Percentiles rank a stretch among this genome's conserved stretches.
These are phyloP conservation scores for Phycomyces blakesleeanus DNA, from an alignment of 192 early-diverging fungal genomes.

Conservation along the genomic window DNA sequence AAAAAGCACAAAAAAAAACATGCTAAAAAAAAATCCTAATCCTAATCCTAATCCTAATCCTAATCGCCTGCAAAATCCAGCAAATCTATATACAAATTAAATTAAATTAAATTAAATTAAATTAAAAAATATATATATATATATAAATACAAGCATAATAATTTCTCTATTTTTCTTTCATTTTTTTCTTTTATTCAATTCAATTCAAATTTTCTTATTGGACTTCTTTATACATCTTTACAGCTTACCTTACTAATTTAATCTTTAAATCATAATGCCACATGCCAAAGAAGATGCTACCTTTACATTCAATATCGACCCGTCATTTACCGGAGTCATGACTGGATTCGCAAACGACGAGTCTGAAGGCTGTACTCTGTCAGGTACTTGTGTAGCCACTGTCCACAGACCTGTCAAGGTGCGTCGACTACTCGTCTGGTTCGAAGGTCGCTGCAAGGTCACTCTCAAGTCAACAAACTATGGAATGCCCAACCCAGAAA, in stretches of 20 bases:
- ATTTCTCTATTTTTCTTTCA: no score
- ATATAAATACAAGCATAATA: no score
- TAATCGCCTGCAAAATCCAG: no score
- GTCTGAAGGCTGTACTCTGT: constrained; percentile 27
- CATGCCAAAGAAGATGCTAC: constrained; percentile 21
- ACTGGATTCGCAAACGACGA: constrained; percentile 26
- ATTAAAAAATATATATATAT: no score
- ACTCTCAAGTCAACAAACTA: constrained; percentile 8
- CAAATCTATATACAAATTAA: no score
- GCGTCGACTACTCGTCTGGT: constrained; percentile 20
- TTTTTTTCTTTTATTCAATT: no score
- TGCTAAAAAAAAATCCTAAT: no score
- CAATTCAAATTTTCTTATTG: neutral
- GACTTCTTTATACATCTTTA: neutral
- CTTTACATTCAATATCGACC: constrained; percentile 18
- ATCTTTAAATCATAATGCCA: neutral
- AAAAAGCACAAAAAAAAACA: no score
- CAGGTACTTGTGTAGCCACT: constrained; percentile 12
- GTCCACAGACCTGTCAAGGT: constrained; percentile 17
- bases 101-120: no score
- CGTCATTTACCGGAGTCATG: constrained; percentile 27
- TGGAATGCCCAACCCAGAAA: neutral
- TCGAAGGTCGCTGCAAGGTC: constrained; percentile 29
- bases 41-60: no score
- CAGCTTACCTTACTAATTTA: neutral